Evolutionary conservation across 192 early-diverging fungal species (phyloP), one percentile per base, ranked within the genome.

Genomic region (Gryganskiella cystojenkinii): DNA sequence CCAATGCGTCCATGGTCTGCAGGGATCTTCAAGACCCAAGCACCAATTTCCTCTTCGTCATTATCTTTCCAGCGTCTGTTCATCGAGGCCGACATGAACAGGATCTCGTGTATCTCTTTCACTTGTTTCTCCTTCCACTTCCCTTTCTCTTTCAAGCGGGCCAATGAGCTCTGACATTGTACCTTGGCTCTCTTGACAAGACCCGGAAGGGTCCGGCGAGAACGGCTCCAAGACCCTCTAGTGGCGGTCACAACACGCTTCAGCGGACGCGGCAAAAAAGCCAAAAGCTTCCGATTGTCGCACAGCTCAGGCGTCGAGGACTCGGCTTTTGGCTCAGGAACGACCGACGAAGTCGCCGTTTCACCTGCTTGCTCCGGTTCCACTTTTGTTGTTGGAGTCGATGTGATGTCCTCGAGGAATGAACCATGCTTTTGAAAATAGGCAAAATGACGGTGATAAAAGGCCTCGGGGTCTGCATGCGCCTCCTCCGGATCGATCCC

Each of bases 391-490:
- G n/a, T n/a, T n/a, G n/a, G n/a, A n/a, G n/a, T n/a, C n/a, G n/a
- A n/a, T n/a, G n/a, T 15, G 52, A 31, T 53, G 19, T 37, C 15
- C 4, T 43, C 56, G 11, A 11, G 33, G 33, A 68, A 68, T 24
- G 17, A 24, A 2, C 66, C 56, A 28, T 59, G 46, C 20, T 33
- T 19, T n/a, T 40, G 34, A 24, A 68, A 68, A 24, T 51, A 51
- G 6, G 27, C 66, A 33, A 49, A 51, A 15, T 71, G 55, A 6
- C 22, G 28, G 9, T 20, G n/a, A 11, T 64, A 71, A 35, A 64
- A 71, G 0, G 61, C 34, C 61, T 64, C 45, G n/a, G 70, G 46
- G n/a, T 63, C 33, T 9, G 70, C 61, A 34, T 71, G 70, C 3
- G 43, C 51, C 11, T 62, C 61, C 3, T 20, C 25, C 0, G 70